Base-by-base conservation (phyloP, 164 flowering plant species). In the Cinnamomum micranthum region DNA sequence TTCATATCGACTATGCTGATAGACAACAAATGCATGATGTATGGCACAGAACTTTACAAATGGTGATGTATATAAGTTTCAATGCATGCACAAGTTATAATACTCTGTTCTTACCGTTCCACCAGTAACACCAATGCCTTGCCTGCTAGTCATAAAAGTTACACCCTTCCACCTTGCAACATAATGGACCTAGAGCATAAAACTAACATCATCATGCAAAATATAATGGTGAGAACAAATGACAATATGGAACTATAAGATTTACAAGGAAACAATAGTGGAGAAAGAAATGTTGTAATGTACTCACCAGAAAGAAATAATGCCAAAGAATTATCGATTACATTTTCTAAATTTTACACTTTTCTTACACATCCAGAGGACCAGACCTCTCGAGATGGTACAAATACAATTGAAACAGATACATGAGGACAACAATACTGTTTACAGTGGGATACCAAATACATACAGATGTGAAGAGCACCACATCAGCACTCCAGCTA, bases 101-200 rank as follows among this genome's bases (percentile, higher is more conserved):
- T 33, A 69, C 90, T 84, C 88, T 55, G 60, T 1, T 55, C 0
- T 15, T 55, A 95, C 96, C 73, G 97, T 91, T 80, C 97, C 97
- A 74, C 99, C 99, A 52, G 94, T 91, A 79, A 93, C 96, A 19
- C 99, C 99, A 50, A 93, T 78, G 55, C 99, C 99, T 85, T 95
- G 99, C 78, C 99, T 89, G 71, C 99, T 93, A 0, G 99, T 95
- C 99, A 93, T 95, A 80, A 93, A 95, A 11, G 97, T 93, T 79
- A 95, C 81, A 50, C 86, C 86, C 81, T 76, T 95, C 99, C 97
- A 93, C 81, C 92, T 95, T 51, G 99, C 99, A 80, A 95, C 99
- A 82, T 95, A 95, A 72, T 95, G 99, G 59, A 95, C 92, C 99
- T 95, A 77, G 71, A 85, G 74, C 20, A 79, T 64, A 62, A 80